Conservation (phyloP, 768 basidiomycete species). For the Hygrocybe coccinea region DNA sequence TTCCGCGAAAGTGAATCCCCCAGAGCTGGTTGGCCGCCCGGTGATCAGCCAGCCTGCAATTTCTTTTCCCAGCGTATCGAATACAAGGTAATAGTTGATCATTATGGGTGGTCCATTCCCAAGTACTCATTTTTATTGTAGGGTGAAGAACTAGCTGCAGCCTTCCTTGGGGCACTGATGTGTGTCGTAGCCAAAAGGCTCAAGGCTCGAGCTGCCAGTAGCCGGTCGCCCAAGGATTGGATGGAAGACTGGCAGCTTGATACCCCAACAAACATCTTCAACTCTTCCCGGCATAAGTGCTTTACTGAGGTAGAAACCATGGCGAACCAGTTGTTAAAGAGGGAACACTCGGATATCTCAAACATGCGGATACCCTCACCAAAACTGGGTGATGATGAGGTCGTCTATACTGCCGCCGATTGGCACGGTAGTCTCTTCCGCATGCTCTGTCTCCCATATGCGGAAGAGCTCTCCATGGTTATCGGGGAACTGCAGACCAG, state of each 20-base stretch:
- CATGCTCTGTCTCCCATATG: not conserved
- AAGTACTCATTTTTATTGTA: not conserved
- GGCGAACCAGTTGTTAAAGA: not conserved
- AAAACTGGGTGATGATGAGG: not conserved
- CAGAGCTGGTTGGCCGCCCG: constrained; percentile 1
- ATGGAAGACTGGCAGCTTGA: not conserved
- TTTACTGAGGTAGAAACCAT: not conserved
- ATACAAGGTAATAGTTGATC: not conserved
- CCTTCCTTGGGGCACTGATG: constrained; percentile 6
- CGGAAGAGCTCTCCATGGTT: not conserved
- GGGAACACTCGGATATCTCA: not conserved
- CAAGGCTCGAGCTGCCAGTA: not conserved
- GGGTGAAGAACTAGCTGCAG: constrained; percentile 8
- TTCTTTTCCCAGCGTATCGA: not conserved
- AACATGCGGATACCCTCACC: not conserved
- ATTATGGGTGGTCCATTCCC: not conserved
- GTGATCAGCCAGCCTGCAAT: not conserved
- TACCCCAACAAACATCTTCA: not conserved
- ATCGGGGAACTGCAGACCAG: not conserved
- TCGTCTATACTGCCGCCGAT: not conserved
- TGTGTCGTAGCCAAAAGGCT: constrained; percentile 2
- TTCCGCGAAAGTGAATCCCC: not conserved
- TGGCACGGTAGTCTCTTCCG: not conserved
- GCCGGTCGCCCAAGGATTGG: not conserved
- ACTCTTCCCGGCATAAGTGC: not conserved